phyloP scores from a whole-genome alignment of 164 flowering plant genomes.

The Vitis amurensis region DNA sequence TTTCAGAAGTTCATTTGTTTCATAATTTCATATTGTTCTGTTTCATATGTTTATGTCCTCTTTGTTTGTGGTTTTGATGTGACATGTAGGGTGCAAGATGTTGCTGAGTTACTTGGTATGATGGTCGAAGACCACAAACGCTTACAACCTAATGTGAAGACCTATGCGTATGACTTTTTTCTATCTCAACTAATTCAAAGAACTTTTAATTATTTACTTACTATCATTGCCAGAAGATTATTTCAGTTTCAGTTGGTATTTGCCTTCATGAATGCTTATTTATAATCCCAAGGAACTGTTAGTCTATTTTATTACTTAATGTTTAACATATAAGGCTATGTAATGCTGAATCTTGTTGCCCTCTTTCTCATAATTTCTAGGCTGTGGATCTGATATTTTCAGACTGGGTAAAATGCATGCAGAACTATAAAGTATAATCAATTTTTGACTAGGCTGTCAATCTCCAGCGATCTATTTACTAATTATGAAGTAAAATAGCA shows the following conservation, averaged over 20 bases:
- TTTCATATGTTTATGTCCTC: neutral
- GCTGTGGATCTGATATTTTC: too few relatives aligned
- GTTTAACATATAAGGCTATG: too few relatives aligned
- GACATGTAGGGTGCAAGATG: slow-evolving; percentile 83
- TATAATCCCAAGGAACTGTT: too few relatives aligned
- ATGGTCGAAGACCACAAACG: slow-evolving; percentile 96
- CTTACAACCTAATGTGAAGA: slow-evolving; percentile 86
- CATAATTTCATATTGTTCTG: neutral
- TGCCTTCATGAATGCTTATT: neutral
- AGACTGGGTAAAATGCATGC: too few relatives aligned
- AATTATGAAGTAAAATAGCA: too few relatives aligned
- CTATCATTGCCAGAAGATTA: too few relatives aligned
- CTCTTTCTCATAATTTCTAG: too few relatives aligned
- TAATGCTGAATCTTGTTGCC: too few relatives aligned
- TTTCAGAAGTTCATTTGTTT: neutral
- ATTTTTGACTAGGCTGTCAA: too few relatives aligned
- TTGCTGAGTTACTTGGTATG: slow-evolving; percentile 96
- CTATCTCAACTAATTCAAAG: neutral
- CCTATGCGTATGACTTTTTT: slow-evolving; percentile 75
- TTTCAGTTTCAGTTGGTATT: neutral
- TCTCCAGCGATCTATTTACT: too few relatives aligned
- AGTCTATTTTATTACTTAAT: too few relatives aligned
- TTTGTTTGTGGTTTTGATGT: slow-evolving; percentile 7
- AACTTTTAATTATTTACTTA: neutral
- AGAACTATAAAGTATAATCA: too few relatives aligned